Evolutionary conservation across 495 filamentous ascomycete genomes (phyloP).

Genomic region (Aspergillus wentii): DNA sequence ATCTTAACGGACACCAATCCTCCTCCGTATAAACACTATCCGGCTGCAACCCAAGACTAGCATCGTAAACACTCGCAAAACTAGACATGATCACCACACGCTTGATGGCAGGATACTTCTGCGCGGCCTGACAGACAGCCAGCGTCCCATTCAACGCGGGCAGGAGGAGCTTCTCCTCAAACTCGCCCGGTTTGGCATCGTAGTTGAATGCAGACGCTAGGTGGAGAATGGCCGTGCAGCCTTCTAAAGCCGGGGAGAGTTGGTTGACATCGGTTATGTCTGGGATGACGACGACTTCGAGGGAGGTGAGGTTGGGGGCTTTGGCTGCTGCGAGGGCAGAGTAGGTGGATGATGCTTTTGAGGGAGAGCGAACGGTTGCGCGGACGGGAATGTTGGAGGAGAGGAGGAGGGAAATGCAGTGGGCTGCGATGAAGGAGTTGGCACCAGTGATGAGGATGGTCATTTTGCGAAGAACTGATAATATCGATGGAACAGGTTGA

Average conservation of each 20-base stretch:
- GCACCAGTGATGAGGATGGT: constrained; percentile 40
- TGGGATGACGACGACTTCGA: constrained; percentile 19
- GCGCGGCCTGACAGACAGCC: constrained; percentile 23
- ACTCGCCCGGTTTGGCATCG: constrained; percentile 16
- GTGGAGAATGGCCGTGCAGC: constrained; percentile 22
- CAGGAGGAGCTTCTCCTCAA: constrained; percentile 27
- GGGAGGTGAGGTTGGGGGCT: constrained; percentile 4
- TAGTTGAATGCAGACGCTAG: constrained; percentile 24
- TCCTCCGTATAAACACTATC: constrained; percentile 22
- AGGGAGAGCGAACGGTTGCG: constrained; percentile 18
- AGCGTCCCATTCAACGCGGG: constrained; percentile 27
- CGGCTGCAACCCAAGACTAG: constrained; percentile 17
- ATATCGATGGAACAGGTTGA: too few relatives aligned
- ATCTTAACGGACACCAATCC: constrained; percentile 32
- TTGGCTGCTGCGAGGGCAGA: constrained; percentile 1
- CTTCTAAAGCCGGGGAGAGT: constrained; percentile 38
- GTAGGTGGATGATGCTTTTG: constrained; percentile 13
- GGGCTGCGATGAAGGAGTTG: constrained; percentile 43
- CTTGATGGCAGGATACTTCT: constrained; percentile 10
- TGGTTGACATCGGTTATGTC: constrained; percentile 39
- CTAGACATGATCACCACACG: constrained; percentile 28
- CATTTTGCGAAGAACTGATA: too few relatives aligned
- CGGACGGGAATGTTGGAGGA: constrained; percentile 12
- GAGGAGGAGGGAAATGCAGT: constrained; percentile 21
- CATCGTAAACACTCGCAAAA: constrained; percentile 30